A percentile compares a stretch with the other conserved stretches of the same genome.
Conservation (phyloP, 305 asterid genomes). For the Coffea humblotiana region DNA sequence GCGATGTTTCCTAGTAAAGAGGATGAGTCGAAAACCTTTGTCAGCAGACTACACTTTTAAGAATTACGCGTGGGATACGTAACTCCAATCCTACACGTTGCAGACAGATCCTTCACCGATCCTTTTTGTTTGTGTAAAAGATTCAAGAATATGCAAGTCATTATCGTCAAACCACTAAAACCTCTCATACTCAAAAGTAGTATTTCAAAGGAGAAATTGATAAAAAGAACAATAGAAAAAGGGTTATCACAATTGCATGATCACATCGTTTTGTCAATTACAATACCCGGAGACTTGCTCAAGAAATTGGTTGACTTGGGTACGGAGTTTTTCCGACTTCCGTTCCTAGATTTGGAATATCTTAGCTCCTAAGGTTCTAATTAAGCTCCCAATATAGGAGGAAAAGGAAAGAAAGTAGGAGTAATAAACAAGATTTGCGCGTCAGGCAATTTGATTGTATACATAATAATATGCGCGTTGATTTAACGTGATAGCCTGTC, state of each 20-base stretch:
- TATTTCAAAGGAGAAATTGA: no score
- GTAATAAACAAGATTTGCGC: not conserved
- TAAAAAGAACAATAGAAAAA: no score
- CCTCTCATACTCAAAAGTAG: not conserved
- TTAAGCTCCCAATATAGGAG: not conserved
- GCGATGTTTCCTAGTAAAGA: no score
- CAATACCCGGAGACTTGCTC: not conserved
- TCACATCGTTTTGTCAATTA: no score
- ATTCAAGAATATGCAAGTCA: not conserved
- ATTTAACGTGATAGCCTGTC: not conserved
- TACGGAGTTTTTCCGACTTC: not conserved
- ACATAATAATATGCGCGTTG: not conserved
- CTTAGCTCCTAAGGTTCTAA: not conserved
- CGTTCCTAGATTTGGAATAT: not conserved
- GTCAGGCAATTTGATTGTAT: not conserved
- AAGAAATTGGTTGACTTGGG: not conserved
- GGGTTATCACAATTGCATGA: no score
- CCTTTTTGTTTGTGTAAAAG: no score
- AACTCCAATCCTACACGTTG: not conserved
- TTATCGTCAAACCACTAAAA: not conserved
- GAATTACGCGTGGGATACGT: not conserved
- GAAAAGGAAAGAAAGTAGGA: not conserved
- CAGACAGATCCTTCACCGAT: no score
- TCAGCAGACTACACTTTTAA: not conserved
- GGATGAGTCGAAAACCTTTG: not conserved